Percentiles rank a stretch among this genome's conserved stretches.
Evolutionary conservation across 352 stramenopile genomes (phyloP).

Genomic region (Plasmopara halstedii): DNA sequence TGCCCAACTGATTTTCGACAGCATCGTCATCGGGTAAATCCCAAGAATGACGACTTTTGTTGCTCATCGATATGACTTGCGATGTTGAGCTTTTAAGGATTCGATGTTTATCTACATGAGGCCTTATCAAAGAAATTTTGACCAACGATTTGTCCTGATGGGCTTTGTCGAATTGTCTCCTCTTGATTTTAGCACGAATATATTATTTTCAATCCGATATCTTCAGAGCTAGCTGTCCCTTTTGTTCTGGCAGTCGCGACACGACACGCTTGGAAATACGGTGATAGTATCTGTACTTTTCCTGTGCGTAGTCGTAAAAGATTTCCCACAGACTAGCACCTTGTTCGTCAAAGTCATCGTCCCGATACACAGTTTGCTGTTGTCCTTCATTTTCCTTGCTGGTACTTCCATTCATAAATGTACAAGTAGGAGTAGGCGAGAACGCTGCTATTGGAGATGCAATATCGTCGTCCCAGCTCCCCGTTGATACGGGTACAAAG

Average conservation of each 20-base stretch:
- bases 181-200: too few relatives aligned
- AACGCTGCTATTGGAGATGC: conserved; percentile 1
- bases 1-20: background rate
- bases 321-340: conserved; percentile 55
- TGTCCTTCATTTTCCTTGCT: background rate
- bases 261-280: conserved; percentile 58
- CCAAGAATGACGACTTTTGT: background rate
- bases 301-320: conserved; percentile 57
- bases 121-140: too few relatives aligned
- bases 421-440: conserved; percentile 12
- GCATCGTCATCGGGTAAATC: too few relatives aligned
- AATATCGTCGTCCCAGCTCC: conserved; percentile 17
- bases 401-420: conserved; percentile 1
- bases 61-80: background rate
- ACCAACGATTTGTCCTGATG: too few relatives aligned
- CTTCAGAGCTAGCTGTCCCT: background rate
- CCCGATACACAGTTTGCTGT: too few relatives aligned
- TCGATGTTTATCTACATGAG: too few relatives aligned
- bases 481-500: conserved; percentile 43
- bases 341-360: conserved; percentile 42
- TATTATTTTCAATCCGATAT: too few relatives aligned
- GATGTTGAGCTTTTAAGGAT: background rate
- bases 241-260: conserved; percentile 5
- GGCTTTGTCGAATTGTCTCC: too few relatives aligned
- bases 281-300: conserved; percentile 60